Base-by-base conservation (phyloP, 2,329 filamentous ascomycete genomes). In the Raffaelea deltoideospora region DNA sequence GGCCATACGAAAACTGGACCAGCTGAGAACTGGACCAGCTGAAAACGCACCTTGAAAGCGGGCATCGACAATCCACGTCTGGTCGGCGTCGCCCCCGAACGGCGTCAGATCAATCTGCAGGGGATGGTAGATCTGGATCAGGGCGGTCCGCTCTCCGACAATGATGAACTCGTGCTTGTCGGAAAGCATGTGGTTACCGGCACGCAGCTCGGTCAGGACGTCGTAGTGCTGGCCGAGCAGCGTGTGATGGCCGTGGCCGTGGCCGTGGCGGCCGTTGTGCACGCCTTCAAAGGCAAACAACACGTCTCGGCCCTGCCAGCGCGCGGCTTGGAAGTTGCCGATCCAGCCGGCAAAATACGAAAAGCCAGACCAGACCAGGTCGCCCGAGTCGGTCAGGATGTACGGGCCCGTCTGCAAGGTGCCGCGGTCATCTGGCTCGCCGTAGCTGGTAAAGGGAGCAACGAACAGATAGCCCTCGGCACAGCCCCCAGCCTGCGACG, bases 311-410 rank as follows among this genome's bases (percentile, higher is more conserved):
- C 65, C 69, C 32, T 64, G 60, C 59, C 60, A 72, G 6, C 56
- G 54, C 0, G 53, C 61, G 2, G 57, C 57, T 41, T 67, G 67
- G 51, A 74, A 72, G 47, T 72, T 72, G 41, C 61, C 61, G 1
- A 60, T 50, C 62, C 66, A 71, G 47, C 64, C 64, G 23, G 59
- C 62, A 44, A 63, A 69, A 45, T 64, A 62, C 4, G 58, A 60
- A 37, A 67, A 67, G 3, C 69, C 66, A 1, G 68, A 72, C 68
- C 68, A 74, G 18, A 75, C 55, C 0, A 74, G 54, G 34, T 72
- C 65, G 2, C 69, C 69, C 23, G 67, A 52, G 44, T 69, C 60
- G 6, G 59, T 58, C 44, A 71, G 64, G 43, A 74, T 73, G 47
- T 73, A 74, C 1, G 68, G 63, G 0, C 56, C 66, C 1, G 65